phyloP scores from a whole-genome alignment of 805 yeast genomes.

The Lachancea nothofagi region DNA sequence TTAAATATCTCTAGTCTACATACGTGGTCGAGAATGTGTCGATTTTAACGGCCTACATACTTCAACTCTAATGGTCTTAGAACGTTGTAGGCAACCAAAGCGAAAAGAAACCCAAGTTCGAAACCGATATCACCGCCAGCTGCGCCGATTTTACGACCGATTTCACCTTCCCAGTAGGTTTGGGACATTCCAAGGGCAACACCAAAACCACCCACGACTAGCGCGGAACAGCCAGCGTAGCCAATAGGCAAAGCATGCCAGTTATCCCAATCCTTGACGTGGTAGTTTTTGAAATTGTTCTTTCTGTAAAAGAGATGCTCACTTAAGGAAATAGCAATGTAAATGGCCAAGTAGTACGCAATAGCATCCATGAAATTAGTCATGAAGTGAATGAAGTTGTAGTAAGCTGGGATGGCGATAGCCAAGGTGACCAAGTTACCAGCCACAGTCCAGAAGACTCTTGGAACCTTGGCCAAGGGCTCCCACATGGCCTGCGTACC shows the following conservation, averaged over 20 bases:
- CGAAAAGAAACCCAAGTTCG: slow-evolving; percentile 63
- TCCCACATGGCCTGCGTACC: slow-evolving; percentile 84
- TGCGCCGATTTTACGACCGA: slow-evolving; percentile 56
- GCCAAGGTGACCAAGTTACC: slow-evolving; percentile 78
- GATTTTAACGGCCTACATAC: slow-evolving; percentile 40
- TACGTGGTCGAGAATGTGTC: background rate
- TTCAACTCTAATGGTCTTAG: slow-evolving; percentile 63
- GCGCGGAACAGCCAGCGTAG: slow-evolving; percentile 67
- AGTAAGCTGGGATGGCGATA: slow-evolving; percentile 83
- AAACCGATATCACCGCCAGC: slow-evolving; percentile 85
- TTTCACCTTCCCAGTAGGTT: slow-evolving; percentile 73
- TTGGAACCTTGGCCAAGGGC: slow-evolving; percentile 66
- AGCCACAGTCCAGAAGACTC: slow-evolving; percentile 72
- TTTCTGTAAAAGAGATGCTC: slow-evolving; percentile 79
- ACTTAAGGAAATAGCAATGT: slow-evolving; percentile 65
- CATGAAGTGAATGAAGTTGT: slow-evolving; percentile 67
- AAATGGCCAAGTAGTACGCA: slow-evolving; percentile 86
- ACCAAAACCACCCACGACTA: slow-evolving; percentile 81
- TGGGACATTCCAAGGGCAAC: slow-evolving; percentile 84
- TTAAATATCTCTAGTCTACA: slow-evolving; percentile 3
- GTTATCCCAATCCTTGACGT: slow-evolving; percentile 56
- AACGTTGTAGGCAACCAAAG: slow-evolving; percentile 55
- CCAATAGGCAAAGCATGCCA: slow-evolving; percentile 64
- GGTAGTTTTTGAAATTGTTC: slow-evolving; percentile 52
- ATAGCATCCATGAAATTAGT: slow-evolving; percentile 85